Conservation (phyloP, 495 filamentous ascomycete species). For the Xylaria telfairii region DNA sequence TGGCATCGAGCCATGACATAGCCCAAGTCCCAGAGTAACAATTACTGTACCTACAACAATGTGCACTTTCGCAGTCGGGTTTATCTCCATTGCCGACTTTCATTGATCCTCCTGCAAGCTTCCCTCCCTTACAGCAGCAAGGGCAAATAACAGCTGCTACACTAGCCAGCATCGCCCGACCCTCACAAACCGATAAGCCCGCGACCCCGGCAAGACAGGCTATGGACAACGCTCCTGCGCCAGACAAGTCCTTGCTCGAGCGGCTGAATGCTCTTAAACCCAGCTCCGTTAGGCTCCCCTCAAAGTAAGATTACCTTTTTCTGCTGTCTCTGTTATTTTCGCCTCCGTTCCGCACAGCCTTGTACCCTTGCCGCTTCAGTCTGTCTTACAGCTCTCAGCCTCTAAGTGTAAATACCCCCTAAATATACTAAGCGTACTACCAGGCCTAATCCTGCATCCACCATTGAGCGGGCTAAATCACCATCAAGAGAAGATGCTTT, state of each 20-base stretch:
- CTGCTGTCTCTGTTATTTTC: background rate
- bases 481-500: constrained; percentile 52
- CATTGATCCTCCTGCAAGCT: background rate
- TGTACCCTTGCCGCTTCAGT: background rate
- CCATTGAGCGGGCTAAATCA: constrained; percentile 33
- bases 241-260: constrained; percentile 86
- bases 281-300: constrained; percentile 42
- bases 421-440: constrained; percentile 27
- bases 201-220: constrained; percentile 20
- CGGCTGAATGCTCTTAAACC: constrained; percentile 77
- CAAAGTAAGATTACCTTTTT: constrained; percentile 41
- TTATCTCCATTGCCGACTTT: background rate
- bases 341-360: background rate
- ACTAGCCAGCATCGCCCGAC: background rate
- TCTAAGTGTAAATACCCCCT: background rate
- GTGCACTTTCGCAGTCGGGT: background rate
- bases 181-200: background rate
- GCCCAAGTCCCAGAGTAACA: background rate
- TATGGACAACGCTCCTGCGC: constrained; percentile 70
- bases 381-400: background rate
- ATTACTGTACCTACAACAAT: background rate
- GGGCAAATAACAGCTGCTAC: background rate
- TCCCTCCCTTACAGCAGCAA: background rate
- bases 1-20: background rate
- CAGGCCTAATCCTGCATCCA: constrained; percentile 30